Base-by-base conservation (phyloP, 2,329 filamentous ascomycete species). In the Cytospora schulzeri region DNA sequence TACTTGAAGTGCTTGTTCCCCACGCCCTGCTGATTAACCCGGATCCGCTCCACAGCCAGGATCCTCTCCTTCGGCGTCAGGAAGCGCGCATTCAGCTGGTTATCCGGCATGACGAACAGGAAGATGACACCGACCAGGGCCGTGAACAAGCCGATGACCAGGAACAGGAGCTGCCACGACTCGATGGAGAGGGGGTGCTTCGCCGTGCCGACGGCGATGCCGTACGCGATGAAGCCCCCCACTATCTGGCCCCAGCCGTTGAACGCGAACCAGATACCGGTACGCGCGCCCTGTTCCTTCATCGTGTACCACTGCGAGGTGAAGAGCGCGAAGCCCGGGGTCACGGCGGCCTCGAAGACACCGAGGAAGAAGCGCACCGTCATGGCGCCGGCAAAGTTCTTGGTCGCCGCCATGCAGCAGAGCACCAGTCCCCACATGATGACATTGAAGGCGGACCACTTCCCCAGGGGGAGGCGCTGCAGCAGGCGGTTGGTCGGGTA, bases 241-340 rank as follows among this genome's bases (percentile, higher is more conserved):
- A 79, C 57, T 51, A 79, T 77, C 68, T 78, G 76, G 1, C 73
- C 77, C 65, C 73, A 73, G 28, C 77, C 73, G 60, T 74, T 75
- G 77, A 88, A 90, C 4, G 52, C 83, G 75, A 90, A 91, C 89
- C 89, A 91, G 62, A 90, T 83, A 4, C 83, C 84, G 1, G 84
- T 85, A 11, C 89, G 78, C 0, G 80, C 77, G 1, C 85, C 86
- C 76, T 91, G 88, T 72, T 91, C 89, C 61, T 80, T 80, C 73
- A 87, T 87, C 1, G 89, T 91, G 70, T 91, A 92, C 88, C 88
- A 91, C 75, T 90, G 87, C 4, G 80, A 85, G 1, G 88, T 91
- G 69, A 91, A 81, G 1, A 91, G 78, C 0, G 86, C 84, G 69
- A 91, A 91, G 0, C 88, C 88, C 0, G 89, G 45, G 7, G 45